These are phyloP conservation scores for Scleroderma bovista DNA, from an alignment of 768 basidiomycete species.

Conservation along the genomic window DNA sequence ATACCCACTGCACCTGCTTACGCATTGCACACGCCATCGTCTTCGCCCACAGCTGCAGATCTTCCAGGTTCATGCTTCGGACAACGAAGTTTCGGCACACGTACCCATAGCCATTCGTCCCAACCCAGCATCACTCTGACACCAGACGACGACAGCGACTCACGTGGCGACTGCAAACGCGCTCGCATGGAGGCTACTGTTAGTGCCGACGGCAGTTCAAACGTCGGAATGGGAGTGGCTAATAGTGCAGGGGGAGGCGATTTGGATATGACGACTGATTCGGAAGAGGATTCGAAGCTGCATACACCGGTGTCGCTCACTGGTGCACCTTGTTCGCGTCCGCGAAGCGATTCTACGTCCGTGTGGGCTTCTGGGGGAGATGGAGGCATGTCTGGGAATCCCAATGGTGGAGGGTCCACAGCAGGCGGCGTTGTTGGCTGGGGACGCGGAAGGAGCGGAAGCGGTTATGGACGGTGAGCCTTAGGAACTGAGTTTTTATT, in stretches of 20 bases:
- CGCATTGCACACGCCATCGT: slow-evolving; percentile 21
- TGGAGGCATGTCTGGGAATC: slow-evolving; percentile 8
- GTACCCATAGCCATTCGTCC: slow-evolving; percentile 9
- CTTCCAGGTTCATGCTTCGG: slow-evolving; percentile 8
- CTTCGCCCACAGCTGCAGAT: slow-evolving; percentile 25
- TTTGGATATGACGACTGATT: slow-evolving; percentile 18
- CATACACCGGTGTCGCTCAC: slow-evolving; percentile 19
- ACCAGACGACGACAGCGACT: slow-evolving; percentile 16
- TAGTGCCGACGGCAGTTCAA: slow-evolving; percentile 3
- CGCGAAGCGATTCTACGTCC: background rate
- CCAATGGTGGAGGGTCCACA: slow-evolving; percentile 11
- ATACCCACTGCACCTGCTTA: slow-evolving; percentile 4
- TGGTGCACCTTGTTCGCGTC: background rate
- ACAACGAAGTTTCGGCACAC: background rate
- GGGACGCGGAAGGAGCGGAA: slow-evolving; percentile 5
- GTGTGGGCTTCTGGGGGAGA: background rate
- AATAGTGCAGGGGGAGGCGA: slow-evolving; percentile 12
- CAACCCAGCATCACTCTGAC: slow-evolving; percentile 29
- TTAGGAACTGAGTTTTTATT: background rate
- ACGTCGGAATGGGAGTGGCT: slow-evolving; percentile 4
- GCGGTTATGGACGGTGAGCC: slow-evolving; percentile 9
- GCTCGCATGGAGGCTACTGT: slow-evolving; percentile 14
- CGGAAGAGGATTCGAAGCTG: slow-evolving; percentile 12
- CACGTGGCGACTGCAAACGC: slow-evolving; percentile 20
- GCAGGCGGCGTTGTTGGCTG: slow-evolving; percentile 6